Conservation (phyloP, 202 grass and related monocot genomes). For the Digitaria exilis region DNA sequence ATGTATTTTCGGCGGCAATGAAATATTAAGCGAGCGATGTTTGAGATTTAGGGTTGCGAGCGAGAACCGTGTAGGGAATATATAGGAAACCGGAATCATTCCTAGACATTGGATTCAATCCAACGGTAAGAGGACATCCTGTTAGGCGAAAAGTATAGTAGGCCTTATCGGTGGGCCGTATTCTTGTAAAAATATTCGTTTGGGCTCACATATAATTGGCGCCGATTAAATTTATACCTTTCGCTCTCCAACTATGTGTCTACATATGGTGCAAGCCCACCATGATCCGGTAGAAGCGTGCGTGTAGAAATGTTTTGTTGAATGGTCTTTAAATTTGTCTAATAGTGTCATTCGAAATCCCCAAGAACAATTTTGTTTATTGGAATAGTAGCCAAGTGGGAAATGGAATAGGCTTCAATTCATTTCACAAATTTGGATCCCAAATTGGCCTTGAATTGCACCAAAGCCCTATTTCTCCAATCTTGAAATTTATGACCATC, state of each 20-base stretch:
- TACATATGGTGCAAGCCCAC: background rate
- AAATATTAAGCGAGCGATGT: background rate
- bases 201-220: background rate
- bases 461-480: background rate
- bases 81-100: too few relatives aligned
- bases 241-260: background rate
- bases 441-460: background rate
- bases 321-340: too few relatives aligned
- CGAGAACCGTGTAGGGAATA: background rate
- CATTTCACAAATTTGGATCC: background rate
- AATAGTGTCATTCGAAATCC: background rate
- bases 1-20: background rate
- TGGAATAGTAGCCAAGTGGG: background rate
- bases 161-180: background rate
- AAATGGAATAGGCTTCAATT: background rate
- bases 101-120: too few relatives aligned
- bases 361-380: background rate
- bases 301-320: background rate
- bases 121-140: background rate
- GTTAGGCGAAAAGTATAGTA: background rate
- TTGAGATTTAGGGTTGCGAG: constrained; percentile 7
- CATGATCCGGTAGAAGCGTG: background rate
- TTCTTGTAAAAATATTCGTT: background rate
- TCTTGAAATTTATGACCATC: background rate
- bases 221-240: background rate